Evolutionary conservation across 2,329 filamentous ascomycete genomes (phyloP).

Genomic region (Hirsutella minnesotensis): DNA sequence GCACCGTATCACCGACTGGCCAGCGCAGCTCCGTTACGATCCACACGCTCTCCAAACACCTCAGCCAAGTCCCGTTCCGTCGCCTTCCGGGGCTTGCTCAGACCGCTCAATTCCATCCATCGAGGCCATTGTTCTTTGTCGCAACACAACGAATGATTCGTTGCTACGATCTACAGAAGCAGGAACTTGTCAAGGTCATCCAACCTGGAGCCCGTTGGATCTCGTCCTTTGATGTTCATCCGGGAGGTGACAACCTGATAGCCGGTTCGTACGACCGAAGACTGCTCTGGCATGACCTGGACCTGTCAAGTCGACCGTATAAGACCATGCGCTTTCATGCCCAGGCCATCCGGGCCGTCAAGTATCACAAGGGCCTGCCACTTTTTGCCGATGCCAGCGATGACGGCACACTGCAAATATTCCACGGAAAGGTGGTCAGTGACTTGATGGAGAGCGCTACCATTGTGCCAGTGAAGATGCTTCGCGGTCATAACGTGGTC

Average conservation of each 20-base stretch:
- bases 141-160: conserved; percentile 89
- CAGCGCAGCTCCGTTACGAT: conserved; percentile 77
- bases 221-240: conserved; percentile 84
- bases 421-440: conserved; percentile 90
- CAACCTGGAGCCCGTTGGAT: conserved; percentile 92
- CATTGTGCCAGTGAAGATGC: conserved; percentile 90
- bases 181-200: conserved; percentile 84
- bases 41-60: conserved; percentile 88
- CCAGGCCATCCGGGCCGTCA: conserved; percentile 81
- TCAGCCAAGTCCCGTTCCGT: conserved; percentile 90
- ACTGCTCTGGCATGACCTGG: conserved; percentile 92
- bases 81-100: conserved; percentile 64
- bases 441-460: conserved; percentile 94
- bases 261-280: conserved; percentile 91
- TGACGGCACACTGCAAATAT: conserved; percentile 88
- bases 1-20: conserved; percentile 74
- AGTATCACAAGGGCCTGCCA: conserved; percentile 71
- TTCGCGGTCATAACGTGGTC: conserved; percentile 80
- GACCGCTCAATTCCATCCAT: conserved; percentile 88
- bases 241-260: conserved; percentile 85
- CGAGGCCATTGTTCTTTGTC: conserved; percentile 86
- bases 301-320: conserved; percentile 81
- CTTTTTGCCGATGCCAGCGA: conserved; percentile 93
- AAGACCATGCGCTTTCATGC: conserved; percentile 93
- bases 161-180: conserved; percentile 83